Conservation (phyloP, 2,329 filamentous ascomycete genomes). For the Neonectria magnoliae region DNA sequence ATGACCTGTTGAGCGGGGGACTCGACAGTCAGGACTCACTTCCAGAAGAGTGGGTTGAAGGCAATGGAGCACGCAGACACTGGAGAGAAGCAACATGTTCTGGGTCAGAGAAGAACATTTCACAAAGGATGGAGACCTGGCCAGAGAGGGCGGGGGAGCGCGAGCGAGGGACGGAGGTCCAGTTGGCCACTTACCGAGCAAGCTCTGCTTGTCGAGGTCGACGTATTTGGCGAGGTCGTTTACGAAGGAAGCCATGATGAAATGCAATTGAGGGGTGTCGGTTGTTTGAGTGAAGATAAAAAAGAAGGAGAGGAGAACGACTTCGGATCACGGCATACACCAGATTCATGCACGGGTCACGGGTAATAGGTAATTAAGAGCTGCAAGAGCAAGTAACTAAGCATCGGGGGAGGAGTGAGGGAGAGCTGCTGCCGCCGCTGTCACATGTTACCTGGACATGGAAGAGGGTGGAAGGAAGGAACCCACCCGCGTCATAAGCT, state of each 20-base stretch:
- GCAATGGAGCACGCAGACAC: slow-evolving; percentile 84
- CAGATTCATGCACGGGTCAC: slow-evolving; percentile 26
- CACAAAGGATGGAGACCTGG: slow-evolving; percentile 29
- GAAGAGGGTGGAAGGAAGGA: slow-evolving; percentile 12
- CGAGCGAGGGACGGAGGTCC: neutral
- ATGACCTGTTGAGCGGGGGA: slow-evolving; percentile 2
- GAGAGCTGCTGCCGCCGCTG: slow-evolving; percentile 26
- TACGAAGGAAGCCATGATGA: slow-evolving; percentile 52
- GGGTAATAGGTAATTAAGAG: neutral
- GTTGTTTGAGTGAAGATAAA: neutral
- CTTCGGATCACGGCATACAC: slow-evolving; percentile 30
- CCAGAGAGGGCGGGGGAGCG: slow-evolving; percentile 7
- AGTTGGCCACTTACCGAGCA: slow-evolving; percentile 66
- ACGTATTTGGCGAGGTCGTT: slow-evolving; percentile 69
- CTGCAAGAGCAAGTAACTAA: neutral
- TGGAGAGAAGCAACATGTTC: slow-evolving; percentile 50
- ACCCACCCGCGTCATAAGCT: slow-evolving; percentile 21
- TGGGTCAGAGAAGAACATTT: slow-evolving; percentile 28
- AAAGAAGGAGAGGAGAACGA: slow-evolving; percentile 8
- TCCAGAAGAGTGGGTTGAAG: slow-evolving; percentile 99
- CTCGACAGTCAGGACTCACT: slow-evolving; percentile 69
- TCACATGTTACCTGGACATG: slow-evolving; percentile 24
- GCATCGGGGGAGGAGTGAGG: slow-evolving; percentile 14
- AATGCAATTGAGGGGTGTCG: slow-evolving; percentile 4
- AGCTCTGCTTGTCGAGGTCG: slow-evolving; percentile 73